These are phyloP conservation scores for Phycomyces nitens DNA, from an alignment of 192 early-diverging fungal genomes.

Conservation along the genomic window DNA sequence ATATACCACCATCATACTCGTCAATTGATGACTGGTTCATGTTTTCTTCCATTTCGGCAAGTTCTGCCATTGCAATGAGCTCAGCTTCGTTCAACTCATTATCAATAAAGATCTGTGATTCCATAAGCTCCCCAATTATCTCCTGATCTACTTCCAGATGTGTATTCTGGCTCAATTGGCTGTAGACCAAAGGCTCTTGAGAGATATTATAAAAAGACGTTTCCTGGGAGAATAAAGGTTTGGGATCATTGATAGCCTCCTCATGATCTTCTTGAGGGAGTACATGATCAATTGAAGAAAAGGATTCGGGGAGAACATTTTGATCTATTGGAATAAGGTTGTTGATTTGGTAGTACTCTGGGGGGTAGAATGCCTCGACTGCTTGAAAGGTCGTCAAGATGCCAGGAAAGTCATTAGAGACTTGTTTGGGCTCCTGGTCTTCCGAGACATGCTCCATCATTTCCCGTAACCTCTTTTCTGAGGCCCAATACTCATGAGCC, in stretches of 20 bases:
- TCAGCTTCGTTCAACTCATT: not conserved
- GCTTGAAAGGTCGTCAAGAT: conserved; percentile 47
- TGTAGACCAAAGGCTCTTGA: not conserved
- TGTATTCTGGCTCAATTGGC: not conserved
- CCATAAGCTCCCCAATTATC: not conserved
- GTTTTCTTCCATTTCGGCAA: not conserved
- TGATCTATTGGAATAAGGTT: not conserved
- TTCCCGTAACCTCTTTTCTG: conserved; percentile 11
- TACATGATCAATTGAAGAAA: no score
- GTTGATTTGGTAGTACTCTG: conserved; percentile 1
- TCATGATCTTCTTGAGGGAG: no score
- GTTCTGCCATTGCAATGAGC: conserved; percentile 1
- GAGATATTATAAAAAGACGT: not conserved
- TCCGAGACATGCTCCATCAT: conserved; percentile 2
- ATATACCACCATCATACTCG: not conserved
- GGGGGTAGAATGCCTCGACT: conserved; percentile 33
- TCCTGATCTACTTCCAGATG: not conserved
- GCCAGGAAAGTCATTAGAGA: not conserved
- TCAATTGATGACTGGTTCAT: not conserved
- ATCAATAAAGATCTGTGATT: not conserved
- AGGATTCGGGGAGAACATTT: not conserved
- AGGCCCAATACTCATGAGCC: conserved; percentile 12
- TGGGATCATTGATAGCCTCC: no score
- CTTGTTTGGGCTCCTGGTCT: not conserved
- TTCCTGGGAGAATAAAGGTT: no score